Evolutionary conservation across 768 basidiomycete species (phyloP), one percentile per base, ranked within the genome.

Genomic region (Psilocybe cyanescens): DNA sequence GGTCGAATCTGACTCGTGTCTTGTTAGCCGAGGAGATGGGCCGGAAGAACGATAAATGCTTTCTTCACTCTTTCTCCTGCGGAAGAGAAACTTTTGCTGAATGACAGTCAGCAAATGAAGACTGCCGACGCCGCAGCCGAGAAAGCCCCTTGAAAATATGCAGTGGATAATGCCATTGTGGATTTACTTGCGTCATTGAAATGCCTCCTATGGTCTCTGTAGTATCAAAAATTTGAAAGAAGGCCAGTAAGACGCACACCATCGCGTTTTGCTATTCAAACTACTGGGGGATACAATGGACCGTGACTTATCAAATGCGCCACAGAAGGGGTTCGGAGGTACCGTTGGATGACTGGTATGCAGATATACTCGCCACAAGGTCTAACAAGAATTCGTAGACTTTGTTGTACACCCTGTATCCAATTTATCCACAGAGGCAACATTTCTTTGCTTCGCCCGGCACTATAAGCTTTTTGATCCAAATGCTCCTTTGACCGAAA

Each of bases 21-120:
- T 51, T 47, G 19, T 56, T 47, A 90, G 87, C 72, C 82, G 33
- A 80, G 89, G 48, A 79, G 86, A 70, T 91, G 88, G 89, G 74
- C 80, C 16, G 75, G 74, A 9, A 68, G 73, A 55, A 78, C 81
- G 58, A 81, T 80, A 58, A 80, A 81, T 29, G 75, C 79, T 2
- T 83, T 89, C 71, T 81, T 88, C 60, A 79, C 83, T 4, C 77
- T 89, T 5, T 83, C 88, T 17, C 80, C 86, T 1, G 86, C 81
- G 52, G 87, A 91, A 70, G 76, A 80, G 65, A 74, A 71, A 62
- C 67, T 85, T 31, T 54, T 78, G 30, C 67, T 66, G 33, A 60
- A 63, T 45, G 62, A 64, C n/a, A 41, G 35, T 19, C 53, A 62
- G 29, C 39, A 44, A 72, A 57, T 39, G 4, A 30, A 55, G 6